Conservation (phyloP, 1,139 yeast species). For the Candida anutae region DNA sequence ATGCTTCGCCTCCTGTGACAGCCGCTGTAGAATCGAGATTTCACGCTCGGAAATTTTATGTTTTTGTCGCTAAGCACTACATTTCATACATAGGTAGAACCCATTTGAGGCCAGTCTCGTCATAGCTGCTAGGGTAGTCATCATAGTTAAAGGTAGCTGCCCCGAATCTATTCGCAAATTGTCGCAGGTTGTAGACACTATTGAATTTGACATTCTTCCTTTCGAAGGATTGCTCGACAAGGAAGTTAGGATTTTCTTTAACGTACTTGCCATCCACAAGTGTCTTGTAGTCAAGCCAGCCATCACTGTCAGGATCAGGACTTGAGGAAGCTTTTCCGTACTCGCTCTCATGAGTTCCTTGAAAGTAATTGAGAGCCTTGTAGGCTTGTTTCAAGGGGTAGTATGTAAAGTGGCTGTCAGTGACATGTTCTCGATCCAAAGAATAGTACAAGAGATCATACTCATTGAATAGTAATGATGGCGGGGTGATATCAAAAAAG, state of each 20-base stretch:
- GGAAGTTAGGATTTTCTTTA: slow-evolving; percentile 24
- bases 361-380: slow-evolving; percentile 32
- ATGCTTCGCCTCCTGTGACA: not conserved
- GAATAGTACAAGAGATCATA: slow-evolving; percentile 36
- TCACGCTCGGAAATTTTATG: too few relatives aligned
- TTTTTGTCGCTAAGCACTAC: too few relatives aligned
- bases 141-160: too few relatives aligned
- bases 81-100: too few relatives aligned
- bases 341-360: slow-evolving; percentile 12
- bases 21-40: too few relatives aligned
- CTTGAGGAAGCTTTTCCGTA: too few relatives aligned
- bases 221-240: slow-evolving; percentile 26
- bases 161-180: slow-evolving; percentile 39
- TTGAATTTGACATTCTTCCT: slow-evolving; percentile 38
- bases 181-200: slow-evolving; percentile 40
- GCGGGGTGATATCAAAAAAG: slow-evolving; percentile 47
- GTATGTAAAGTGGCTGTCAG: slow-evolving; percentile 34
- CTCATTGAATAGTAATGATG: slow-evolving; percentile 35
- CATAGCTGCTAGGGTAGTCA: too few relatives aligned
- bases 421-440: slow-evolving; percentile 27
- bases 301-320: too few relatives aligned
- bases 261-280: not conserved
- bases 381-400: slow-evolving; percentile 37
- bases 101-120: too few relatives aligned
- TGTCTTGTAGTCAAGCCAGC: not conserved